These are phyloP conservation scores for Yamadazyma taylorii DNA, from an alignment of 1,139 yeast species.

Conservation along the genomic window DNA sequence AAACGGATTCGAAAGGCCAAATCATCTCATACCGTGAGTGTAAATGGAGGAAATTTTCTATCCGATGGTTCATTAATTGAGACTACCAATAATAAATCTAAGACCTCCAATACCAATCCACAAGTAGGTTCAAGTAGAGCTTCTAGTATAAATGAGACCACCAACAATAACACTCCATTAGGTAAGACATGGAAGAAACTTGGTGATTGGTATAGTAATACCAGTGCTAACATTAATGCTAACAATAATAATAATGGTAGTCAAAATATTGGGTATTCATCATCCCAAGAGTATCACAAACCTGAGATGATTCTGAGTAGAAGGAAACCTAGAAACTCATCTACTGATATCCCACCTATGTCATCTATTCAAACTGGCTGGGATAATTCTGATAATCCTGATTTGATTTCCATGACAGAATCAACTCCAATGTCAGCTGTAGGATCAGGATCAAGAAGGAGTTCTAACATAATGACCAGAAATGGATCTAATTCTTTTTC, in stretches of 20 bases:
- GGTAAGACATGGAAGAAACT: slow-evolving; percentile 45
- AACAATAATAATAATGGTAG: slow-evolving; percentile 30
- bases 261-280: slow-evolving; percentile 2
- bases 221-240: slow-evolving; percentile 23
- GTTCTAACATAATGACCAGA: neutral
- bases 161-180: slow-evolving; percentile 7
- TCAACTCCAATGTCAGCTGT: neutral
- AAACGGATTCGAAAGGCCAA: slow-evolving; percentile 32
- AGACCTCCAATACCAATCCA: neutral
- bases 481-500: neutral
- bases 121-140: no score
- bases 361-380: neutral
- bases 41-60: slow-evolving; percentile 28
- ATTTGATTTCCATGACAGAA: neutral
- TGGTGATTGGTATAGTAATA: slow-evolving; percentile 60
- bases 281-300: slow-evolving; percentile 36
- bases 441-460: neutral
- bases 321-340: slow-evolving; percentile 35
- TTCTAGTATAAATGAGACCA: no score
- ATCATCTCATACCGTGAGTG: slow-evolving; percentile 27
- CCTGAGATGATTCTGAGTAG: slow-evolving; percentile 70
- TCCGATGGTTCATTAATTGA: slow-evolving; percentile 29
- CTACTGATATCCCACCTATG: slow-evolving; percentile 11
- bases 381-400: neutral
- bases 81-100: slow-evolving; percentile 2